Conservation (phyloP, 2,329 filamentous ascomycete genomes). For the Torrubiella hemipterigena region DNA sequence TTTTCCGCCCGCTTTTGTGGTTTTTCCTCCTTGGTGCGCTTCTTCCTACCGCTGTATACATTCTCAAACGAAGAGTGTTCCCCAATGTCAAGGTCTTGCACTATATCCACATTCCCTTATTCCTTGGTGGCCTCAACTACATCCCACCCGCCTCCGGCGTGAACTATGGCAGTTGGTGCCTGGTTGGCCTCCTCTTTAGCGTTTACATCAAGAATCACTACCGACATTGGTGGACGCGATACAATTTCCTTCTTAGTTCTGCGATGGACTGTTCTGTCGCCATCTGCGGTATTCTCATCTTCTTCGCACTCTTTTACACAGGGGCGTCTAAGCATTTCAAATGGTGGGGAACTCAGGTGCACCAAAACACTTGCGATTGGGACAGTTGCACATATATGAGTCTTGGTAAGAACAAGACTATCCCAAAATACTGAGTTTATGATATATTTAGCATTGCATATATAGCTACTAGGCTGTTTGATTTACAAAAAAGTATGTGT, state of each 20-base stretch:
- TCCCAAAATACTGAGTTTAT: too few relatives aligned
- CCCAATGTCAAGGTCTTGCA: slow-evolving; percentile 13
- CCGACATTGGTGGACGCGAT: slow-evolving; percentile 16
- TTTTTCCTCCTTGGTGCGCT: slow-evolving; percentile 41
- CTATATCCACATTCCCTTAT: slow-evolving; percentile 17
- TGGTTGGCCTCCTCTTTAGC: slow-evolving; percentile 17
- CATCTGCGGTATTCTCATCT: slow-evolving; percentile 19
- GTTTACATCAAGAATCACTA: slow-evolving; percentile 13
- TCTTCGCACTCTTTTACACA: slow-evolving; percentile 19
- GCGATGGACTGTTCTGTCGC: slow-evolving; percentile 19
- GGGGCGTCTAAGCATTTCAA: slow-evolving; percentile 13
- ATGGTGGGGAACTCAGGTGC: slow-evolving; percentile 18
- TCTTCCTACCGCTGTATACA: slow-evolving; percentile 33
- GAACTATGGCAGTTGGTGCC: slow-evolving; percentile 19
- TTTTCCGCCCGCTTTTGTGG: slow-evolving; percentile 37
- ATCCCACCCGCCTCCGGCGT: slow-evolving; percentile 19
- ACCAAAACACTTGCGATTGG: slow-evolving; percentile 14
- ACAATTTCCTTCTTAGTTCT: slow-evolving; percentile 19
- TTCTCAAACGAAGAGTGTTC: slow-evolving; percentile 14
- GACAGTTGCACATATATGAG: slow-evolving; percentile 11
- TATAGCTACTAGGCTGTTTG: too few relatives aligned
- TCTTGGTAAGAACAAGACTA: too few relatives aligned
- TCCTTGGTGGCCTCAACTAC: slow-evolving; percentile 18
- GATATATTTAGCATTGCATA: too few relatives aligned
- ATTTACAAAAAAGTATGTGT: too few relatives aligned